Percentiles rank a stretch among this genome's conserved stretches.
These are phyloP conservation scores for Cercophora samala DNA, from an alignment of 495 filamentous ascomycete genomes.

Conservation along the genomic window DNA sequence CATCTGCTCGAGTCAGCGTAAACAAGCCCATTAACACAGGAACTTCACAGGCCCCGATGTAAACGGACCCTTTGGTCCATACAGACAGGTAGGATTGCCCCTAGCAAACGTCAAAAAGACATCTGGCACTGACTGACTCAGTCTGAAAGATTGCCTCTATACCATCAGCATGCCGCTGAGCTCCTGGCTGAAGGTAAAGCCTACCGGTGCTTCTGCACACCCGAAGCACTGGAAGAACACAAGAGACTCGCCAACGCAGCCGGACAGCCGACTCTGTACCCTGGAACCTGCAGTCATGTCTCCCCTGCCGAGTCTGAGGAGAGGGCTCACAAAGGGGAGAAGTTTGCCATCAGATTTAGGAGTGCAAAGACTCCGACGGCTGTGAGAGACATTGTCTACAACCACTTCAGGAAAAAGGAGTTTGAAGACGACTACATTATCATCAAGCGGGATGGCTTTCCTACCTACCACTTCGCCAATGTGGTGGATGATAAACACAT, in stretches of 20 bases:
- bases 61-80: slow-evolving; percentile 12
- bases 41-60: slow-evolving; percentile 66
- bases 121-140: slow-evolving; percentile 30
- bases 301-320: slow-evolving; percentile 62
- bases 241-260: slow-evolving; percentile 56
- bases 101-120: background rate
- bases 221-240: slow-evolving; percentile 62
- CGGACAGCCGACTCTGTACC: slow-evolving; percentile 67
- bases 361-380: slow-evolving; percentile 54
- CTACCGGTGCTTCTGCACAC: slow-evolving; percentile 90
- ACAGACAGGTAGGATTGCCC: background rate
- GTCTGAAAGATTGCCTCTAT: slow-evolving; percentile 78
- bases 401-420: slow-evolving; percentile 47
- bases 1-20: background rate
- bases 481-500: slow-evolving; percentile 94
- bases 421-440: slow-evolving; percentile 63
- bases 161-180: slow-evolving; percentile 66
- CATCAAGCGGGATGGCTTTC: slow-evolving; percentile 83
- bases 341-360: slow-evolving; percentile 75
- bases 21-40: slow-evolving; percentile 17
- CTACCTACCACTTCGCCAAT: slow-evolving; percentile 96
- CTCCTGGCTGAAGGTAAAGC: slow-evolving; percentile 69
- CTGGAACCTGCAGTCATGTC: slow-evolving; percentile 71
- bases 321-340: slow-evolving; percentile 61
- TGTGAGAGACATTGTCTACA: slow-evolving; percentile 77